Conservation (phyloP, 2,329 filamentous ascomycete genomes). For the Colletotrichum liriopes region DNA sequence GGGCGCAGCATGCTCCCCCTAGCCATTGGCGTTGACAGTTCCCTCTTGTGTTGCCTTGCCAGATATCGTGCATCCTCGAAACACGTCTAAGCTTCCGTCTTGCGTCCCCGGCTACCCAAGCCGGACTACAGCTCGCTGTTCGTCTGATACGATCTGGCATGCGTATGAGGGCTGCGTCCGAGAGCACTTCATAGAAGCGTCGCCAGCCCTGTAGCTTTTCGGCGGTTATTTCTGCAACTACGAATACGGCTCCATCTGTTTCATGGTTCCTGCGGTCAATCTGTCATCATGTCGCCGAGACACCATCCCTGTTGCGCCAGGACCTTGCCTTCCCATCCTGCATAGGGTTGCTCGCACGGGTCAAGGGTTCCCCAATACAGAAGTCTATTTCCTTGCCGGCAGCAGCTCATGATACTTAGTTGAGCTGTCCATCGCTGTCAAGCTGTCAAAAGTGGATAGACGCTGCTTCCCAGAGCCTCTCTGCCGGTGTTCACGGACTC, state of each 20-base stretch:
- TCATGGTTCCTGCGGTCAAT: conserved; percentile 15
- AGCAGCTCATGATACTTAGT: neutral
- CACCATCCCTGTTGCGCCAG: conserved; percentile 20
- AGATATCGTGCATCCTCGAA: neutral
- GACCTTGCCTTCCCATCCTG: conserved; percentile 19
- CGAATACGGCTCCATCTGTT: neutral
- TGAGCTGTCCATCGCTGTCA: neutral
- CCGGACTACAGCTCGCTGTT: neutral
- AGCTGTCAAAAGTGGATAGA: conserved; percentile 11
- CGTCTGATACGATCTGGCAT: conserved; percentile 21
- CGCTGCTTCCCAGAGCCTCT: neutral
- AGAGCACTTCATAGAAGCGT: neutral
- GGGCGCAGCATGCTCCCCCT: conserved; percentile 20
- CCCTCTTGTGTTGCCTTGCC: neutral
- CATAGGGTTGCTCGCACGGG: conserved; percentile 27
- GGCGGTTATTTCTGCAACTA: neutral
- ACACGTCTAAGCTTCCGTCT: neutral
- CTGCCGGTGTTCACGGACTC: conserved; percentile 19
- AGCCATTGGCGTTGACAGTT: neutral
- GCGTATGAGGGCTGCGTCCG: neutral
- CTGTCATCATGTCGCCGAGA: conserved; percentile 4
- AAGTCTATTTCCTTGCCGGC: conserved; percentile 22
- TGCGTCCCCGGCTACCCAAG: conserved; percentile 27
- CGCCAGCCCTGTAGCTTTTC: conserved; percentile 2
- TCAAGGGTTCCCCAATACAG: conserved; percentile 4